Base-by-base conservation (phyloP, 1,139 yeast species). In the Kurtzmaniella quercitrusa region DNA sequence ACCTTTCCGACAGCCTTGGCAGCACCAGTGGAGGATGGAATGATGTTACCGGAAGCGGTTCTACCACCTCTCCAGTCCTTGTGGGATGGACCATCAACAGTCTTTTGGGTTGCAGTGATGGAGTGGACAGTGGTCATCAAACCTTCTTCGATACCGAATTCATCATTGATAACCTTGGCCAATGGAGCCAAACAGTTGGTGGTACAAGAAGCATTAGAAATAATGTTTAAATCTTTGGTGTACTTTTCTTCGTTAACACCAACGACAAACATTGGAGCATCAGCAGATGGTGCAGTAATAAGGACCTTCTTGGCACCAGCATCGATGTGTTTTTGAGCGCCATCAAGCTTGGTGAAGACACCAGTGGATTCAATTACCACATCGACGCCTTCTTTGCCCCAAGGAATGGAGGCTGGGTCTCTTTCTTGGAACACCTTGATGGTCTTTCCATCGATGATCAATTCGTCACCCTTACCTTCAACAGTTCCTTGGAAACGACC, bases 61-160 rank as follows among this genome's bases (percentile, higher is more conserved):
- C 89, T 80, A 65, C 89, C 89, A 63, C 89, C 89, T 75, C 89
- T 79, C 89, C 89, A 83, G 78, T 83, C 89, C 78, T 83, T 83
- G 76, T 78, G 80, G 63, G 88, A 82, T 57, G 88, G 87, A 66
- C 89, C 89, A 63, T 83, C 89, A 53, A 83, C 89, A 51, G 88
- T 80, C 79, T 83, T 83, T 69, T 83, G 89, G 64, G 88, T 80
- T 61, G 88, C 88, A 55, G 88, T 82, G 71, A 81, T 78, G 60
- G 88, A 82, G 78, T 83, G 88, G 56, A 82, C 84, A 51, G 88
- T 83, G 71, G 88, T 83, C 88, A 82, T 82, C 62, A 82, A 74
- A 70, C 86, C 88, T 70, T 82, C 88, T 57, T 78, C 80, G 54
- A 82, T 77, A 45, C 88, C 88, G 61, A 79, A 82, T 59, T 66